Evolutionary conservation across 78 protist species (phyloP).

Genomic region (Pigoraptor vietnamica): DNA sequence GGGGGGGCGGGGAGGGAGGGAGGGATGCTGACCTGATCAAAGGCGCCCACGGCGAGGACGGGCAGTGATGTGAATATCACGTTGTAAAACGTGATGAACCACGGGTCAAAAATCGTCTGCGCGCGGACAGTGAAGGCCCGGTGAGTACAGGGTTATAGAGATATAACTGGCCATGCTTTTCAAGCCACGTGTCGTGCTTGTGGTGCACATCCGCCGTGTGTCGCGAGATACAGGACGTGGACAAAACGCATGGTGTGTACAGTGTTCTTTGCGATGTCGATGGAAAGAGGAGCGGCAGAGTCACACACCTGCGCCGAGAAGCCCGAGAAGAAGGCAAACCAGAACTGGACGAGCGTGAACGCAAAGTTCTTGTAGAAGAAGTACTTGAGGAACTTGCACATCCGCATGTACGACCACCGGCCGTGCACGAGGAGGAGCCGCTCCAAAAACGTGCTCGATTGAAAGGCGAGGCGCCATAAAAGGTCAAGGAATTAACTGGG

Average conservation of each 20-base stretch:
- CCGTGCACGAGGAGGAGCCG: conserved; percentile 55
- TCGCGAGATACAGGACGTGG: too few relatives aligned
- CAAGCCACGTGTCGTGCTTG: too few relatives aligned
- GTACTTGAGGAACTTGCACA: conserved; percentile 8
- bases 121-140: too few relatives aligned
- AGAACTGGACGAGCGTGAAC: not conserved
- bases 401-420: conserved; percentile 56
- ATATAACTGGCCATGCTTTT: too few relatives aligned
- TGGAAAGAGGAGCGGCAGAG: too few relatives aligned
- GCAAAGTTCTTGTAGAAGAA: conserved; percentile 18
- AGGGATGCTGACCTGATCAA: not conserved
- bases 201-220: too few relatives aligned
- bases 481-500: not conserved
- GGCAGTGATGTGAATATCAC: conserved; percentile 63
- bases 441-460: not conserved
- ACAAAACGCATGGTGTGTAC: too few relatives aligned
- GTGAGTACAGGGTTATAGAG: conserved; percentile 50
- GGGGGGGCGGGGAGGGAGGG: too few relatives aligned
- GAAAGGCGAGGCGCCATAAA: not conserved
- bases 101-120: conserved; percentile 40
- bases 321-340: not conserved
- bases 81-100: conserved; percentile 54
- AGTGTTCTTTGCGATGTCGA: too few relatives aligned
- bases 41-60: conserved; percentile 17
- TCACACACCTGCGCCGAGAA: not conserved